Conservation (phyloP, 495 filamentous ascomycete genomes). For the Penicillium cosmopolitanum region DNA sequence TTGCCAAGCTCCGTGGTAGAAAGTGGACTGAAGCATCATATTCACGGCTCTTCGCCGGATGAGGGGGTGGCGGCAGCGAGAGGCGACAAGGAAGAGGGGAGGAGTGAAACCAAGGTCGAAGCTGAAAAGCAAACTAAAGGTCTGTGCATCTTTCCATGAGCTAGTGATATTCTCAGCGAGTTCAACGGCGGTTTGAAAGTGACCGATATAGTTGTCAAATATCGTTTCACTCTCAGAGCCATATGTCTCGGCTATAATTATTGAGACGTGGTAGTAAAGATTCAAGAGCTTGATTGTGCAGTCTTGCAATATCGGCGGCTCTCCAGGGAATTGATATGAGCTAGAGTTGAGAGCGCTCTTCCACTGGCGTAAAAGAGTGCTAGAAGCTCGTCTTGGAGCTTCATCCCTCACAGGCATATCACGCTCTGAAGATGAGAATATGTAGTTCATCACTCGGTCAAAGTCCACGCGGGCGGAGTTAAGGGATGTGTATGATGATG, state of each 20-base stretch:
- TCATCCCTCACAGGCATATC: too few species aligned
- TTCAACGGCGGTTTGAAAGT: neutral
- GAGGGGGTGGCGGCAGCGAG: constrained; percentile 8
- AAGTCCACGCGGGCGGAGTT: constrained; percentile 5
- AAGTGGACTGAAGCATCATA: constrained; percentile 5
- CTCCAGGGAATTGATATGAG: neutral
- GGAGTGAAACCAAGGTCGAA: constrained; percentile 14
- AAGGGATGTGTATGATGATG: constrained; percentile 4
- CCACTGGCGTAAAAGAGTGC: constrained; percentile 3
- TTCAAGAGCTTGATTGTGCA: constrained; percentile 6
- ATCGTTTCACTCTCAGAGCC: neutral
- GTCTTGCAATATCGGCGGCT: neutral
- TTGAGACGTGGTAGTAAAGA: constrained; percentile 9
- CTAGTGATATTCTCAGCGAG: constrained; percentile 1
- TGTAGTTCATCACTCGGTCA: constrained; percentile 8
- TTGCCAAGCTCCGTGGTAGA: constrained; percentile 11
- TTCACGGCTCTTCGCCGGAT: constrained; percentile 1
- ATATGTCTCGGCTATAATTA: constrained; percentile 7
- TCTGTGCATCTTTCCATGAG: neutral
- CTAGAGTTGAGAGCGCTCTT: constrained; percentile 5
- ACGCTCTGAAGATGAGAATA: constrained; percentile 8
- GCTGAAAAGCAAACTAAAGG: constrained; percentile 8
- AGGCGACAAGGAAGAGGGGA: constrained; percentile 13
- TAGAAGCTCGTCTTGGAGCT: neutral
- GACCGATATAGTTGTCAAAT: neutral